phyloP scores from a whole-genome alignment of 495 filamentous ascomycete species.

The Bathelium albidoporum region DNA sequence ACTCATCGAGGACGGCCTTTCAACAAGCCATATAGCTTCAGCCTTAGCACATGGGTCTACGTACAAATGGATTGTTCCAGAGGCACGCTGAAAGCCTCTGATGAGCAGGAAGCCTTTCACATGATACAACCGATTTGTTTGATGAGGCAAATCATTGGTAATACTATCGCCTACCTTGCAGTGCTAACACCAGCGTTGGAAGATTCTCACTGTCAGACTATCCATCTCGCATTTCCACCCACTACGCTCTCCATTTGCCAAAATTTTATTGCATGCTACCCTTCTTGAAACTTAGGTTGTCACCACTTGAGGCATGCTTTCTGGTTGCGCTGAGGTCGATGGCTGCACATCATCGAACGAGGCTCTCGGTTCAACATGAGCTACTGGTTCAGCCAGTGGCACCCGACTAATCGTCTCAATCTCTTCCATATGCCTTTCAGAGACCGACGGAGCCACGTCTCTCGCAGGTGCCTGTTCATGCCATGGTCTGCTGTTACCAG shows the following conservation, averaged over 20 bases:
- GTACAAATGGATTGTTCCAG: too few species aligned
- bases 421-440: not conserved
- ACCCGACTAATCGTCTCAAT: not conserved
- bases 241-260: not conserved
- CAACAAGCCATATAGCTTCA: too few species aligned
- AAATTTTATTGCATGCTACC: not conserved
- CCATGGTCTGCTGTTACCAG: not conserved
- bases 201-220: too few species aligned
- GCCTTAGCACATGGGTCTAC: too few species aligned
- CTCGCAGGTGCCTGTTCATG: not conserved
- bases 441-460: not conserved
- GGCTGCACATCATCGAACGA: not conserved
- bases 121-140: too few species aligned
- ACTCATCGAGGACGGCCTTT: too few species aligned
- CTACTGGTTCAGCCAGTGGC: not conserved
- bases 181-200: too few species aligned
- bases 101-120: too few species aligned
- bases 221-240: not conserved
- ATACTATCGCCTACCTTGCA: too few species aligned
- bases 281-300: not conserved
- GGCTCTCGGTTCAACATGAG: not conserved
- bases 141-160: too few species aligned
- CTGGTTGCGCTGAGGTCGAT: not conserved
- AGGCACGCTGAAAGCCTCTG: too few species aligned
- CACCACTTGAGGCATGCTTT: not conserved